A percentile compares a stretch with the other conserved stretches of the same genome.
Evolutionary conservation across 345 rosid species (phyloP).

Genomic region (Murraya paniculata): DNA sequence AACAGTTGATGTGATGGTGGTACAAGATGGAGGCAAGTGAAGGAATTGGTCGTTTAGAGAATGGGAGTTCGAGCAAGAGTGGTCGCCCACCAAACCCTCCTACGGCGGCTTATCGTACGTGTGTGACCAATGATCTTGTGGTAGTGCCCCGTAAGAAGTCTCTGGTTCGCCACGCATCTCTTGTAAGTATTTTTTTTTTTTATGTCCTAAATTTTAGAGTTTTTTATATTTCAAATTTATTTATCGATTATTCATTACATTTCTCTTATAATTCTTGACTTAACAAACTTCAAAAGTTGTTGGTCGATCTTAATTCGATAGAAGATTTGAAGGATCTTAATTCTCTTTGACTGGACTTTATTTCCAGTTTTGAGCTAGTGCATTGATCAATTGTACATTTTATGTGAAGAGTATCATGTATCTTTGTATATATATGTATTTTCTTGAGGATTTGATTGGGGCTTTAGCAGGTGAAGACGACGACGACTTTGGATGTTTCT

Average conservation of each 20-base stretch:
- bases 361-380: neutral
- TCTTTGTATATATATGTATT: no score
- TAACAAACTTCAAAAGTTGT: neutral
- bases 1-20: constrained; percentile 33
- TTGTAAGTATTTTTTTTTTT: constrained; percentile 37
- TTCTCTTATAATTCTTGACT: neutral
- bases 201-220: neutral
- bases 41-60: constrained; percentile 37
- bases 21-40: constrained; percentile 57
- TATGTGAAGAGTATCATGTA: neutral
- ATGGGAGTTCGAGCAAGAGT: constrained; percentile 57
- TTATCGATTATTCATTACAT: neutral
- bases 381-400: neutral
- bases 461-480: constrained; percentile 59
- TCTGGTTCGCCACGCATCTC: constrained; percentile 68
- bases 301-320: neutral
- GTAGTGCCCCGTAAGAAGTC: constrained; percentile 49
- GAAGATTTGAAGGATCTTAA: neutral
- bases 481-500: constrained; percentile 40
- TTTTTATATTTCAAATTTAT: neutral
- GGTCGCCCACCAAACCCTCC: constrained; percentile 72
- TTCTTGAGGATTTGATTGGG: constrained; percentile 18
- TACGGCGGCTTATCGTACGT: constrained; percentile 26
- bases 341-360: neutral
- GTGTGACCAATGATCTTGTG: constrained; percentile 28